phyloP scores from a whole-genome alignment of 306 rosid genomes.

The Trifolium pratense region DNA sequence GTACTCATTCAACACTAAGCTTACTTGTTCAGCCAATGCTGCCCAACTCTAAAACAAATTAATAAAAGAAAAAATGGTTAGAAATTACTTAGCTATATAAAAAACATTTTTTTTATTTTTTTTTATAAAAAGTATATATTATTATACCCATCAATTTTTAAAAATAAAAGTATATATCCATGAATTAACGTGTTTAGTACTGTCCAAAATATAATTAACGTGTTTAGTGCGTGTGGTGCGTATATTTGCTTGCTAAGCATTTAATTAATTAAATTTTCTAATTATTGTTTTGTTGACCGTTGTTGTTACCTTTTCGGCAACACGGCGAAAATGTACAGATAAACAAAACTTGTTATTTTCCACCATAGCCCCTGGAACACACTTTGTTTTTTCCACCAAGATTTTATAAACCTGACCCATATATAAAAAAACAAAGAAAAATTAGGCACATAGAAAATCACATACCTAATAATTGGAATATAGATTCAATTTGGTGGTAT shows the following conservation, averaged over 20 bases:
- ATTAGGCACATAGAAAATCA: slow-evolving; percentile 8
- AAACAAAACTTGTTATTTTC: slow-evolving; percentile 89
- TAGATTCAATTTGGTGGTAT: neutral
- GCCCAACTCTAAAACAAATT: slow-evolving; percentile 64
- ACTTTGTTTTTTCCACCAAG: slow-evolving; percentile 69
- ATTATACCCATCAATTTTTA: no score
- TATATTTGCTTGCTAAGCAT: neutral
- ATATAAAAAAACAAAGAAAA: neutral
- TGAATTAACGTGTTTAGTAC: neutral
- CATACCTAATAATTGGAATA: neutral
- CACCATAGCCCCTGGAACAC: slow-evolving; percentile 76
- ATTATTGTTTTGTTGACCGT: slow-evolving; percentile 5
- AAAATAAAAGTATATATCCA: neutral
- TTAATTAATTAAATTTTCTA: slow-evolving; percentile 14
- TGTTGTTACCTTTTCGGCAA: slow-evolving; percentile 75
- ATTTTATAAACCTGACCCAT: slow-evolving; percentile 64
- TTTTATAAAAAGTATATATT: no score
- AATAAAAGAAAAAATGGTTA: neutral
- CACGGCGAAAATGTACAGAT: slow-evolving; percentile 93
- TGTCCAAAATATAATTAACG: neutral
- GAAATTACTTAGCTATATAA: neutral
- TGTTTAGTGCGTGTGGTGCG: neutral
- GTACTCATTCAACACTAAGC: slow-evolving; percentile 59
- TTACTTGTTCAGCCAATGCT: slow-evolving; percentile 72
- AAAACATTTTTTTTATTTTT: no score